These are phyloP conservation scores for Suillus hirtellus DNA, from an alignment of 768 basidiomycete genomes.

Conservation along the genomic window DNA sequence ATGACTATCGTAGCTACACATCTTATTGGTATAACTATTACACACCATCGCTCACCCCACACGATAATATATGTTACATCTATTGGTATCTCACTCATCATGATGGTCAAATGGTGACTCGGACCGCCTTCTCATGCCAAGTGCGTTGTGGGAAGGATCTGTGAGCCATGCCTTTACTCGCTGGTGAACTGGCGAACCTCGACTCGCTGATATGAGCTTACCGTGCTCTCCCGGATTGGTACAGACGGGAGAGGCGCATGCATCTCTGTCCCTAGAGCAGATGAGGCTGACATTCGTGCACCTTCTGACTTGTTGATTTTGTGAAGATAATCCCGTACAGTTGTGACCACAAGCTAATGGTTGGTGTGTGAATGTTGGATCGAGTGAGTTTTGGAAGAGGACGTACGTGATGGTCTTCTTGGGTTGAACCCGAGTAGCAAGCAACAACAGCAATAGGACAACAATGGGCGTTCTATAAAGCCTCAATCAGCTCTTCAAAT, in stretches of 20 bases:
- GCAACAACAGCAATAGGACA: conserved; percentile 80
- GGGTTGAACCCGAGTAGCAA: conserved; percentile 79
- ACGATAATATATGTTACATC: conserved; percentile 23
- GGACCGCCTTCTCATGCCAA: conserved; percentile 37
- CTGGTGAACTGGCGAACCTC: conserved; percentile 27
- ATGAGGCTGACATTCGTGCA: conserved; percentile 26
- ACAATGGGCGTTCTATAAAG: conserved; percentile 69
- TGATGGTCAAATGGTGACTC: conserved; percentile 44
- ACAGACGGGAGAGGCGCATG: conserved; percentile 32
- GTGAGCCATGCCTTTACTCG: conserved; percentile 34
- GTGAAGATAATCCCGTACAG: conserved; percentile 68
- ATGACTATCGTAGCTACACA: not conserved
- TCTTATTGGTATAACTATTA: conserved; percentile 4
- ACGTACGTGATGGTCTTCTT: conserved; percentile 77
- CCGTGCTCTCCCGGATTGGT: conserved; percentile 30
- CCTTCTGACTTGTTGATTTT: conserved; percentile 43
- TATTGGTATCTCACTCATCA: conserved; percentile 23
- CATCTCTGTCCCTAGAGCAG: conserved; percentile 28
- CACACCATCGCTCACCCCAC: not conserved
- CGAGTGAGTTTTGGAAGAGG: conserved; percentile 8
- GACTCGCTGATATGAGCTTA: conserved; percentile 28
- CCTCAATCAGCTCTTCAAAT: conserved; percentile 10
- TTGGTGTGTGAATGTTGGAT: not conserved
- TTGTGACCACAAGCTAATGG: conserved; percentile 58
- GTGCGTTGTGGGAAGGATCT: conserved; percentile 29